These are phyloP conservation scores for Antrodiella citrinella DNA, from an alignment of 768 basidiomycete species.

Conservation along the genomic window DNA sequence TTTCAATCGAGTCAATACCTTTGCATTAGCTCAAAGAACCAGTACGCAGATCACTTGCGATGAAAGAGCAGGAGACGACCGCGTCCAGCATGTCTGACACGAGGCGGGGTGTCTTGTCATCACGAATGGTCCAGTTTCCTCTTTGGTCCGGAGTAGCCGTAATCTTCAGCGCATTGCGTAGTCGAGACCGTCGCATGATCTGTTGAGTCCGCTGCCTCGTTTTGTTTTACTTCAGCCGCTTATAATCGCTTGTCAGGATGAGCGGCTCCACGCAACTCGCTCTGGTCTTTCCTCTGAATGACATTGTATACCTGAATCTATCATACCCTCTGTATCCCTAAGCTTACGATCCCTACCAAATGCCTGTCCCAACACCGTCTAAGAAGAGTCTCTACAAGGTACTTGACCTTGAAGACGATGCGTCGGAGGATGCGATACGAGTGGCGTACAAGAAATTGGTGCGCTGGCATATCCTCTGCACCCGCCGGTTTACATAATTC, in stretches of 20 bases:
- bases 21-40: neutral
- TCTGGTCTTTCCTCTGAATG: conserved; percentile 1
- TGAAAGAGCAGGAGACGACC: neutral
- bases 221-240: conserved; percentile 11
- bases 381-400: conserved; percentile 29
- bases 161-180: conserved; percentile 1
- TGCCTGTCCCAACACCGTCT: conserved; percentile 15
- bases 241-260: conserved; percentile 10
- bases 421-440: conserved; percentile 45
- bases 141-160: neutral
- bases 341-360: conserved; percentile 6
- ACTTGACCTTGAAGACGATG: conserved; percentile 37
- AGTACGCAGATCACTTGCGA: neutral
- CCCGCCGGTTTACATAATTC: conserved; percentile 14
- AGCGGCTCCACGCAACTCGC: conserved; percentile 8
- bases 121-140: neutral
- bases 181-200: conserved; percentile 5
- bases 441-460: conserved; percentile 58
- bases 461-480: conserved; percentile 16
- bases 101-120: neutral
- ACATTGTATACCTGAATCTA: neutral
- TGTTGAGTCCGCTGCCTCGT: conserved; percentile 8
- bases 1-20: neutral
- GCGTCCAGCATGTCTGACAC: neutral
- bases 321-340: conserved; percentile 8